Evolutionary conservation across 495 filamentous ascomycete genomes (phyloP), one percentile per base, ranked within the genome.

Genomic region (Aspergillus bertholletiae): DNA sequence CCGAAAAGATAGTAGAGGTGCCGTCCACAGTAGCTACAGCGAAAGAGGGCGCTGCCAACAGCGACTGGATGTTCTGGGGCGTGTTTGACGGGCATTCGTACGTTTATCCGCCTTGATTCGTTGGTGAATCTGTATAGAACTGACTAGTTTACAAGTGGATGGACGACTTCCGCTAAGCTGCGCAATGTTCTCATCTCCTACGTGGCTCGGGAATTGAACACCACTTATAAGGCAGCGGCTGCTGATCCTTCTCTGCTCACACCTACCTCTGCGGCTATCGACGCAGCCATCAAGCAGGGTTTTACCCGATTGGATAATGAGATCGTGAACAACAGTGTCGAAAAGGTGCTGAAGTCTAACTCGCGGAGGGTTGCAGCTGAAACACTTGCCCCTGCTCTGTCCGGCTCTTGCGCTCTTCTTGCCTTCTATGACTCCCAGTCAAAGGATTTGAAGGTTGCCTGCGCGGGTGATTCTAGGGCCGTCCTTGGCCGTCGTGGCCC

Each of bases 21-120:
- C 85, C 88, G 2, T 70, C 80, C 23, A 75, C 69, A 49, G 74
- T 82, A 34, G 76, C 80, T 20, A 74, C 76, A 11, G 69, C 76
- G 26, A 67, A 74, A 28, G 75, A 78, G 56, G 80, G 79, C 28
- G 69, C 74, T 5, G 49, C 75, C n/a, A 84, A 74, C 41, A 90
- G 81, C 54, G 94, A 99, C 65, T 99, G 94, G 94, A 97, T 97
- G 90, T 99, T 99, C 68, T 99, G 95, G 95, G 93, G 90, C 35
- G 92, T 99, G 12, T 99, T 96, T 72, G 94, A 99, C 67, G 94
- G 94, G 1, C 94, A 98, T 71, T 88, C 89, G 90, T 92, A 72
- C 67, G 50, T 53, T 22, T 1, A 12, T 9, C 11, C 4, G 9
- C 11, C 13, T 9, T 21, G 40, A 21, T 4, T 7, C 9, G 35